phyloP scores from a whole-genome alignment of 495 filamentous ascomycete genomes.

The Neurospora sp. region DNA sequence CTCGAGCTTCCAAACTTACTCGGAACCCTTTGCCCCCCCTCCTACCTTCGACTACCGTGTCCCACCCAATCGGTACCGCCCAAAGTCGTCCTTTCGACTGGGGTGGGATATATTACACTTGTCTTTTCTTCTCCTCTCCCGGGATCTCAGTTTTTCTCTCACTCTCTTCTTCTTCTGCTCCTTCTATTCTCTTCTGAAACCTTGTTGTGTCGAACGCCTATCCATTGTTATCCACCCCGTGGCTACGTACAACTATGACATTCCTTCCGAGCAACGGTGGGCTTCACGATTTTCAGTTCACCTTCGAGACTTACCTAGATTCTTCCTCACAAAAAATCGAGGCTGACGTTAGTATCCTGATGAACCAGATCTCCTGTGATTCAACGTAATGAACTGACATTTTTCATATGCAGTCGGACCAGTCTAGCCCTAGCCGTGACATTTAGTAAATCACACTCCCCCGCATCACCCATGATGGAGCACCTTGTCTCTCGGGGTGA shows the following conservation, averaged over 20 bases:
- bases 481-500: not conserved
- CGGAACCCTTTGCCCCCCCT: not conserved
- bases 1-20: not conserved
- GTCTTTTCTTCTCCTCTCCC: not conserved
- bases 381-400: not conserved
- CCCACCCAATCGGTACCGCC: not conserved
- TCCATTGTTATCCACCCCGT: not conserved
- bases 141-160: not conserved
- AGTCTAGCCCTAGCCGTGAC: constrained; percentile 1
- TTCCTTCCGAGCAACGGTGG: constrained; percentile 2
- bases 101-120: not conserved
- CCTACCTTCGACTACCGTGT: not conserved
- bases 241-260: not conserved
- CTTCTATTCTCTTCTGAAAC: not conserved
- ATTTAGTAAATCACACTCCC: constrained; percentile 4
- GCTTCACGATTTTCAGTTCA: constrained; percentile 21
- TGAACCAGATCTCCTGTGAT: not conserved
- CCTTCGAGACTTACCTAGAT: constrained; percentile 23
- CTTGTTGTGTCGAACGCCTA: not conserved
- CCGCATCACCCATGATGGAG: not conserved
- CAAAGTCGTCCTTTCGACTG: not conserved
- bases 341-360: constrained; percentile 19
- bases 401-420: not conserved
- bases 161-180: not conserved
- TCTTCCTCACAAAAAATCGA: constrained; percentile 16